Evolutionary conservation across 495 filamentous ascomycete genomes (phyloP).

Genomic region (Lasiosphaeris hirsuta): DNA sequence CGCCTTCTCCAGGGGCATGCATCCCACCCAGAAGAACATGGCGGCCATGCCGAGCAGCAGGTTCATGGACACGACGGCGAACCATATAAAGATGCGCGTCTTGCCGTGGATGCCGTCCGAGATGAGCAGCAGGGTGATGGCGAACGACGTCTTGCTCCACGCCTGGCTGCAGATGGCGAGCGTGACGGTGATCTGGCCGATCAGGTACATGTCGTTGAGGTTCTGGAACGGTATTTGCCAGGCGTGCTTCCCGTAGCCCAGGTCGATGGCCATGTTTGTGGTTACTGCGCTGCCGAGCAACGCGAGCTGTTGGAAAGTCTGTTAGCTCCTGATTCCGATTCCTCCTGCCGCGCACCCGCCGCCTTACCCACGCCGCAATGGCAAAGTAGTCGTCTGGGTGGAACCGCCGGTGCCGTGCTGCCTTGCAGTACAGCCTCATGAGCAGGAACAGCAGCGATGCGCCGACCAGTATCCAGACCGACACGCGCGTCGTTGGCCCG

Average conservation of each 20-base stretch:
- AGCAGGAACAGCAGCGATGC: constrained; percentile 25
- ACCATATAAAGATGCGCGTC: constrained; percentile 24
- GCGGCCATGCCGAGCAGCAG: constrained; percentile 34
- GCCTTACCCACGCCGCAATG: constrained; percentile 28
- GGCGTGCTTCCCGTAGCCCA: constrained; percentile 30
- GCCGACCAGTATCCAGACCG: constrained; percentile 28
- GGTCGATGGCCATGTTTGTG: constrained; percentile 20
- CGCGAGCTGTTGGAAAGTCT: constrained; percentile 7
- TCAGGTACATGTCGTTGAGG: constrained; percentile 22
- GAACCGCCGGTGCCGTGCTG: constrained; percentile 20
- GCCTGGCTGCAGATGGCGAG: constrained; percentile 24
- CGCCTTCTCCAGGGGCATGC: constrained; percentile 34
- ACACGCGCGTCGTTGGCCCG: constrained; percentile 16
- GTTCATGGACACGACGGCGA: constrained; percentile 37
- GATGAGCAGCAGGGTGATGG: constrained; percentile 24
- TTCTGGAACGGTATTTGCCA: constrained; percentile 21
- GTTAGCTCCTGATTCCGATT: not conserved
- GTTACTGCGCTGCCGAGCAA: constrained; percentile 20
- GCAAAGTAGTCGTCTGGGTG: constrained; percentile 26
- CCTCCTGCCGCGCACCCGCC: not conserved
- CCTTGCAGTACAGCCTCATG: constrained; percentile 34
- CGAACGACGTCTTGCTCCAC: constrained; percentile 36
- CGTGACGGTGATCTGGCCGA: constrained; percentile 24
- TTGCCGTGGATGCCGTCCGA: constrained; percentile 23
- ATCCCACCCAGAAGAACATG: constrained; percentile 39